Evolutionary conservation across 148 eudicot genomes (phyloP).

Genomic region (Amaranthus hypochondriacus): DNA sequence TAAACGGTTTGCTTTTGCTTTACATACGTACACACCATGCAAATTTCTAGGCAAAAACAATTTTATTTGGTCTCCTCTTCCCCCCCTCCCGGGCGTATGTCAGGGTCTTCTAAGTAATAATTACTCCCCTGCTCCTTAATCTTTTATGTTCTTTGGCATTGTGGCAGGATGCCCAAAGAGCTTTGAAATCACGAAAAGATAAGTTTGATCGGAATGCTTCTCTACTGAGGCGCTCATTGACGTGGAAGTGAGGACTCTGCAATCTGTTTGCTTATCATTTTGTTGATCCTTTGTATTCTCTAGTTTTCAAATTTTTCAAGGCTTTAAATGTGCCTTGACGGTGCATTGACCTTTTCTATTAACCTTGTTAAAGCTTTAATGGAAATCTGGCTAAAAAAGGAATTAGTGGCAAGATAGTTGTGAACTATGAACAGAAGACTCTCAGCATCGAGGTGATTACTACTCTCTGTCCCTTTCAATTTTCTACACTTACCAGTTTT

Average conservation of each 20-base stretch:
- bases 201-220: constrained; percentile 70
- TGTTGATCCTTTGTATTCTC: background rate
- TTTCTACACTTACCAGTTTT: background rate
- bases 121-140: background rate
- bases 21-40: no score
- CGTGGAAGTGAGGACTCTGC: constrained; percentile 66
- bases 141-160: no score
- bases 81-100: no score
- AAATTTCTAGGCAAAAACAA: no score
- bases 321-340: background rate
- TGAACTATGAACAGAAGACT: constrained; percentile 66
- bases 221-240: constrained; percentile 66
- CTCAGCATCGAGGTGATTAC: constrained; percentile 71
- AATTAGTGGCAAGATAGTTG: constrained; percentile 72
- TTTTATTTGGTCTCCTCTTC: no score
- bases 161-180: constrained; percentile 59
- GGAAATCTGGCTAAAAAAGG: constrained; percentile 86
- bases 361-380: constrained; percentile 57
- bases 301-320: constrained; percentile 7
- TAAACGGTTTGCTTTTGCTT: no score
- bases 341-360: background rate
- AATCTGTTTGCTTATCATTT: background rate
- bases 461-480: background rate
- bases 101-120: background rate
- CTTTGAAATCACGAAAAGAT: constrained; percentile 48